Evolutionary conservation across 2,329 filamentous ascomycete genomes (phyloP).

Genomic region (Teratosphaeria gauchensis): DNA sequence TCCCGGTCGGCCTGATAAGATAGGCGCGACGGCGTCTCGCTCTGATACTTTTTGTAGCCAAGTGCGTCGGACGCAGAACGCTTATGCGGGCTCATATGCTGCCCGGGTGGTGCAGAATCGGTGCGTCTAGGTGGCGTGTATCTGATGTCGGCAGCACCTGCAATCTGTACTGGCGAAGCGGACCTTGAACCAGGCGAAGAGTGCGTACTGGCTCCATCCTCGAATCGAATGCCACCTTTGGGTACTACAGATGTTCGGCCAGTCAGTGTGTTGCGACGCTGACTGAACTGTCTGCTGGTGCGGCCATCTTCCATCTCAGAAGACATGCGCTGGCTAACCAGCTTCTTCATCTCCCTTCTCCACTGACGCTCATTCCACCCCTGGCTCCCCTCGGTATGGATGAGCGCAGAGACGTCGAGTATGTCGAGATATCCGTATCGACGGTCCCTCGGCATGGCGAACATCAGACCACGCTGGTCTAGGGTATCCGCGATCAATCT

Average conservation of each 20-base stretch:
- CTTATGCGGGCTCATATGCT: conserved; percentile 30
- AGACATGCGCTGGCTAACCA: conserved; percentile 71
- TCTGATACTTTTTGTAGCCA: conserved; percentile 33
- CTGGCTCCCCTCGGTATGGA: conserved; percentile 66
- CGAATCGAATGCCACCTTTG: conserved; percentile 32
- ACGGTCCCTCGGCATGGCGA: conserved; percentile 84
- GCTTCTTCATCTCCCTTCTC: conserved; percentile 79
- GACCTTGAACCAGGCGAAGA: conserved; percentile 38
- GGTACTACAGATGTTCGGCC: conserved; percentile 20
- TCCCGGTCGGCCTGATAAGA: conserved; percentile 28
- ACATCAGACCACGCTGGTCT: conserved; percentile 88
- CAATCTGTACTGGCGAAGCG: conserved; percentile 30
- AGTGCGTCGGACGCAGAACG: conserved; percentile 41
- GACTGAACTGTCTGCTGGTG: conserved; percentile 19
- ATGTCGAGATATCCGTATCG: conserved; percentile 87
- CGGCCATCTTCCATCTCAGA: conserved; percentile 16
- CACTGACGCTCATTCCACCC: conserved; percentile 81
- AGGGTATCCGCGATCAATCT: conserved; percentile 79
- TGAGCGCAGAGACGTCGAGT: conserved; percentile 70
- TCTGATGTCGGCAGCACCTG: conserved; percentile 16
- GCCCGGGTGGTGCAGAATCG: conserved; percentile 33
- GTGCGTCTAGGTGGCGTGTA: conserved; percentile 28
- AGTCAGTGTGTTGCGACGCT: conserved; percentile 35
- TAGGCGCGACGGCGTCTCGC: conserved; percentile 30
- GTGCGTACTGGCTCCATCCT: conserved; percentile 31